Percentiles rank a stretch among this genome's conserved stretches.
Evolutionary conservation across 352 stramenopile genomes (phyloP).

Genomic region (Phytophthora sp.): DNA sequence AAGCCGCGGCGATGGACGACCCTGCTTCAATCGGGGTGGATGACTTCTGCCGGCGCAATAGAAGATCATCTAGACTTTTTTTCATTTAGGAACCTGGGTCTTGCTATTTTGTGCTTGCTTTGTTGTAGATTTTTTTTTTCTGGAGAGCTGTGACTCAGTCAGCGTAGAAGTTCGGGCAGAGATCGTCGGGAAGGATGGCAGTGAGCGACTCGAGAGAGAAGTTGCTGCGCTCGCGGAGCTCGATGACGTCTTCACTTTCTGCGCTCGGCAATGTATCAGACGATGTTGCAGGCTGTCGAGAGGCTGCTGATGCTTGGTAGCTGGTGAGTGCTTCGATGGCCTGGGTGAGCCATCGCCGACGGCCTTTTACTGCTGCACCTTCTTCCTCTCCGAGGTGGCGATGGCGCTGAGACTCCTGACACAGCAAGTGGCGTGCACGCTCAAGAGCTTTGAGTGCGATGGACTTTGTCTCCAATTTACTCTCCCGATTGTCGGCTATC

Average conservation of each 20-base stretch:
- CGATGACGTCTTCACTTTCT: conserved; percentile 19
- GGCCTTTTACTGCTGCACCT: not conserved
- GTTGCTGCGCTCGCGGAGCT: conserved; percentile 65
- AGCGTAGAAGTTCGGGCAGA: conserved; percentile 65
- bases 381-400: conserved; percentile 4
- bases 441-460: conserved; percentile 54
- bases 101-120: no score
- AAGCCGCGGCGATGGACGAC: not conserved
- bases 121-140: not conserved
- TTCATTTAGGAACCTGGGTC: not conserved
- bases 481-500: conserved; percentile 55
- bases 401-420: conserved; percentile 14
- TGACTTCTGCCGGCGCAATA: not conserved
- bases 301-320: conserved; percentile 21
- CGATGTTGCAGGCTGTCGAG: not conserved
- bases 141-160: conserved; percentile 5
- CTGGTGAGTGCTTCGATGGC: conserved; percentile 44
- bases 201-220: conserved; percentile 70
- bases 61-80: conserved; percentile 8
- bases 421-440: conserved; percentile 48
- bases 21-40: not conserved
- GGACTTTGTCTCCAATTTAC: conserved; percentile 63
- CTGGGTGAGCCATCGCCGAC: conserved; percentile 44
- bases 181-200: conserved; percentile 48
- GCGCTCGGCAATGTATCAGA: not conserved